Evolutionary conservation across 345 rosid genomes (phyloP), one percentile per base, ranked within the genome.

Genomic region (Rubroshorea leprosula): DNA sequence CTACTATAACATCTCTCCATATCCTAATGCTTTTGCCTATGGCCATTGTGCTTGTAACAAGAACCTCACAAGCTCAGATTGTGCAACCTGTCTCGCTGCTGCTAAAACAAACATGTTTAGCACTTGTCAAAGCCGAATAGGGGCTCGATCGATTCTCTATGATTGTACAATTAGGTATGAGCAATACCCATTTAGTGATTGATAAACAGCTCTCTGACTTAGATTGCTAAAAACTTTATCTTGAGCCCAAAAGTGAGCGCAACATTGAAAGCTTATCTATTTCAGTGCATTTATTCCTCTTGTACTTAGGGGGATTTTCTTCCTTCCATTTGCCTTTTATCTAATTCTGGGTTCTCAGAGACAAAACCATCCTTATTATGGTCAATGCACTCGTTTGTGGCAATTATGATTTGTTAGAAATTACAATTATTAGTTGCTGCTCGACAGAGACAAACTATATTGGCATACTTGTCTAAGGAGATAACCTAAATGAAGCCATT

Each of bases 151-250:
- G 3, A 67, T 63, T 70, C 86, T 81, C 23, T 50, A 31, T 43
- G 90, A 77, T 67, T 81, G 86, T 49, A 53, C 68, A 4, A 69
- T 84, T 52, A 73, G 90, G 81, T 84, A 81, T 24, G 90, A 81
- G 82, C 81, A 84, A 60, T 77, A 80, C 43, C 83, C 86, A 14
- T 75, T 84, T 11, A 53, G 11, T 45, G 78, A 75, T 58, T 78
- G 35, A 35, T n/a, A 39, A 20, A 41, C 55, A 25, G 19, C 26
- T 17, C 16, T 39, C 35, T 51, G 0, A 8, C 48, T 39, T 14
- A 35, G 26, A 19, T 61, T 38, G 57, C 49, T 61, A 20, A 23
- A 35, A 24, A 14, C 13, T 53, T 1, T 14, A 13, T 24, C 38
- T 61, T 61, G 16, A 8, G 18, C 9, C 24, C 13, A n/a, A 50